Evolutionary conservation across 1,284 basidiomycete species (phyloP).

Genomic region (Microbotryum lychnidis-dioicae): DNA sequence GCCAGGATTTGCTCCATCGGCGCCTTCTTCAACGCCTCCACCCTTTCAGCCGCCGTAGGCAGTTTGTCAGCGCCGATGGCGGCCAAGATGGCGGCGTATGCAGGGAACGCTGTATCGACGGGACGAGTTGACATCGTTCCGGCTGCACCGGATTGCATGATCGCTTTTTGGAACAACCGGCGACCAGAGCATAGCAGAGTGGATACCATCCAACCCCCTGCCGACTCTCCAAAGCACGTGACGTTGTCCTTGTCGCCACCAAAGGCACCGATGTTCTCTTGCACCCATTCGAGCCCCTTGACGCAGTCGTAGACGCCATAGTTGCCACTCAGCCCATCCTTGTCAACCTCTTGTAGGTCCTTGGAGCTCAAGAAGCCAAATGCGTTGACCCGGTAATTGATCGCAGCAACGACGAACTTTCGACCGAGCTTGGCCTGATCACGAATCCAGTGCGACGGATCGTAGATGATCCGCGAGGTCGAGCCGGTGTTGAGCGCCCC

Average conservation of each 20-base stretch:
- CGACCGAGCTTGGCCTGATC: not conserved
- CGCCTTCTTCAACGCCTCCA: constrained; percentile 11
- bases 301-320: constrained; percentile 27
- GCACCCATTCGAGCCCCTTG: constrained; percentile 26
- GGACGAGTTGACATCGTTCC: constrained; percentile 24
- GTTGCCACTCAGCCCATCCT: constrained; percentile 18
- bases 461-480: constrained; percentile 19
- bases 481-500: constrained; percentile 25
- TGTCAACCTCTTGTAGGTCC: constrained; percentile 8
- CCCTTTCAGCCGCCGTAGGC: constrained; percentile 1
- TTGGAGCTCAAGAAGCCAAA: constrained; percentile 19
- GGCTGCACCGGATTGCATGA: constrained; percentile 22
- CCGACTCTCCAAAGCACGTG: constrained; percentile 23
- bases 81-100: constrained; percentile 10
- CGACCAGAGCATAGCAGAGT: constrained; percentile 21
- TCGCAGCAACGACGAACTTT: constrained; percentile 23
- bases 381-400: constrained; percentile 25
- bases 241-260: constrained; percentile 21
- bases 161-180: constrained; percentile 19
- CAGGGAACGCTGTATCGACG: constrained; percentile 13
- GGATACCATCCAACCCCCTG: constrained; percentile 24
- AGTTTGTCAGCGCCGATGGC: constrained; percentile 1
- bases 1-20: constrained; percentile 5
- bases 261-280: constrained; percentile 20
- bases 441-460: constrained; percentile 22